Percentiles rank a stretch among this genome's conserved stretches.
Evolutionary conservation across 768 basidiomycete genomes (phyloP).

Genomic region (Chalciporus sphaerocephalus): DNA sequence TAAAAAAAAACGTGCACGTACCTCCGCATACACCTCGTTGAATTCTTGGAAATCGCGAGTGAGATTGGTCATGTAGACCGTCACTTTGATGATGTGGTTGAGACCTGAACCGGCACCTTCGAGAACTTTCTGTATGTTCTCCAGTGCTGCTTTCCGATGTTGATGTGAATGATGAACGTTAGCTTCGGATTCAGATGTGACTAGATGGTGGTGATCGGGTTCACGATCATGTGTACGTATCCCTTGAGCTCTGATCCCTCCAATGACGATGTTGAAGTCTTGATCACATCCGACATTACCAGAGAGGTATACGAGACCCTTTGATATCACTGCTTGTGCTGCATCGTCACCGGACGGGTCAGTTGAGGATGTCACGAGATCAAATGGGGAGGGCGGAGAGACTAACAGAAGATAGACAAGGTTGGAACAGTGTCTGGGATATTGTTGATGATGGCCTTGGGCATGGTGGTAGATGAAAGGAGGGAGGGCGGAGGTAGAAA

Average conservation of each 20-base stretch:
- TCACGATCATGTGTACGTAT: conserved; percentile 22
- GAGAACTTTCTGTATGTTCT: conserved; percentile 37
- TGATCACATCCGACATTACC: conserved; percentile 36
- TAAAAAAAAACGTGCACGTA: conserved; percentile 4
- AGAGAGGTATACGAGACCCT: conserved; percentile 36
- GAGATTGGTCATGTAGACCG: conserved; percentile 37
- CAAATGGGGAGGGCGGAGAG: not conserved
- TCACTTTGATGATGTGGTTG: conserved; percentile 39
- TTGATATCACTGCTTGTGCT: conserved; percentile 38
- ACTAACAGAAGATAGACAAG: conserved; percentile 34
- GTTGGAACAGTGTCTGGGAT: conserved; percentile 30
- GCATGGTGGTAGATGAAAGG: conserved; percentile 13
- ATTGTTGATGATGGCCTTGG: conserved; percentile 28
- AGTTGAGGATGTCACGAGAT: not conserved
- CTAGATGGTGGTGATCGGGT: conserved; percentile 1
- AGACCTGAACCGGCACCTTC: conserved; percentile 36
- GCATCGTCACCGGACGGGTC: not conserved
- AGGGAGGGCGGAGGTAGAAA: too few species aligned
- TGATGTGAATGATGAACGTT: not conserved
- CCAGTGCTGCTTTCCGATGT: conserved; percentile 34
- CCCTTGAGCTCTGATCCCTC: conserved; percentile 36
- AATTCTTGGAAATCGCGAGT: conserved; percentile 35
- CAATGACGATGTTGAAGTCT: conserved; percentile 32
- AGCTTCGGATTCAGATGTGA: not conserved
- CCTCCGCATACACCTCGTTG: conserved; percentile 38